phyloP scores from a whole-genome alignment of 2,329 filamentous ascomycete species.

The Pleomassaria siparia region DNA sequence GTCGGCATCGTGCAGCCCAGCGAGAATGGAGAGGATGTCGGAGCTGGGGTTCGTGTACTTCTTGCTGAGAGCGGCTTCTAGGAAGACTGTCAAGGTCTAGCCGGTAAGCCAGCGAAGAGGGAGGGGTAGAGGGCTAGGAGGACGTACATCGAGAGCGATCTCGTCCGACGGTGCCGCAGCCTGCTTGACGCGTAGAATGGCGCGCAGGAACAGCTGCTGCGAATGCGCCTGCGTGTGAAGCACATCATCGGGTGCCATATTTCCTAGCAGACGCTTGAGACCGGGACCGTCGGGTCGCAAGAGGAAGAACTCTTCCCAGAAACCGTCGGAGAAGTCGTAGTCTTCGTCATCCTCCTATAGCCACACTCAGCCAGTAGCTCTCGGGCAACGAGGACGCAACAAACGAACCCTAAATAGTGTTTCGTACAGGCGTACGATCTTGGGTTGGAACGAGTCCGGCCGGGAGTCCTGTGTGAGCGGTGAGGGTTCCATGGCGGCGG shows the following conservation, averaged over 20 bases:
- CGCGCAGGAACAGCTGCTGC: conserved; percentile 74
- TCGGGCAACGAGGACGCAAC: conserved; percentile 1
- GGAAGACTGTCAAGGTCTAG: conserved; percentile 86
- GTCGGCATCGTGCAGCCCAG: conserved; percentile 87
- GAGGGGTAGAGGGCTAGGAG: background rate
- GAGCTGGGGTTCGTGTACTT: conserved; percentile 94
- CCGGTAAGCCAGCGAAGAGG: conserved; percentile 45
- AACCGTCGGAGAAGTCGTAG: conserved; percentile 77
- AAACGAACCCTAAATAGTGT: conserved; percentile 66
- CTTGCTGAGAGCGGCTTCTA: conserved; percentile 79
- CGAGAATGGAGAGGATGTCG: conserved; percentile 87
- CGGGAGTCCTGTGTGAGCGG: conserved; percentile 90
- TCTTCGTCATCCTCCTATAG: conserved; percentile 58
- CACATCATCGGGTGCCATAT: conserved; percentile 72
- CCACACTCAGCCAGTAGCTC: conserved; percentile 15
- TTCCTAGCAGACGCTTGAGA: conserved; percentile 68
- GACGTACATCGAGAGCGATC: conserved; percentile 80
- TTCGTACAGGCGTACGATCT: conserved; percentile 89
- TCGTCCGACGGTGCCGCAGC: conserved; percentile 64
- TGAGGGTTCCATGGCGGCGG: conserved; percentile 76
- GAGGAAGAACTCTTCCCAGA: conserved; percentile 96
- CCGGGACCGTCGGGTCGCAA: conserved; percentile 74
- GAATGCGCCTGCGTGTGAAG: conserved; percentile 74
- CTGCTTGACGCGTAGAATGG: conserved; percentile 68
- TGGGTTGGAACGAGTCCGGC: conserved; percentile 89